A percentile compares a stretch with the other conserved stretches of the same genome.
Conservation (phyloP, 75 land plant species). For the Cryptomeria japonica region DNA sequence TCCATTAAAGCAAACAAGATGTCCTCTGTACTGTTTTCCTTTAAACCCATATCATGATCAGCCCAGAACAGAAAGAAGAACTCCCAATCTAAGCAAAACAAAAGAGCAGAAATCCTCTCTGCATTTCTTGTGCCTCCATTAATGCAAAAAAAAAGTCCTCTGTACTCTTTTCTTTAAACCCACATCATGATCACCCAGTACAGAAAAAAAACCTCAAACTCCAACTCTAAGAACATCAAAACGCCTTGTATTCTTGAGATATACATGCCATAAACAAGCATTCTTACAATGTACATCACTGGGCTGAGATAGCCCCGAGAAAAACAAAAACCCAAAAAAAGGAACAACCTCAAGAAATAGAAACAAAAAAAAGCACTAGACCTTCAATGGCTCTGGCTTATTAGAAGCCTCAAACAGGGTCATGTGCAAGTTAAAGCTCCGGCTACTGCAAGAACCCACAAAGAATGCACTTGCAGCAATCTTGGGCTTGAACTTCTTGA, state of each 20-base stretch:
- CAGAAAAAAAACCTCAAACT: too few species aligned
- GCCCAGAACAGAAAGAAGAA: too few species aligned
- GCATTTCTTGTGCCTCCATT: too few species aligned
- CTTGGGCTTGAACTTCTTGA: conserved; percentile 37
- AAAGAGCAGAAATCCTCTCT: too few species aligned
- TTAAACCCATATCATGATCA: too few species aligned
- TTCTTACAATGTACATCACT: background rate
- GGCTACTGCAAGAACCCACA: background rate
- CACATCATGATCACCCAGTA: too few species aligned
- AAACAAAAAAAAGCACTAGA: background rate
- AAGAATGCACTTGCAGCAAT: background rate
- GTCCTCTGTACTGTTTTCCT: too few species aligned
- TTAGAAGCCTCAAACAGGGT: background rate
- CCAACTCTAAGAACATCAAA: conserved; percentile 34
- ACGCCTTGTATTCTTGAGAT: background rate
- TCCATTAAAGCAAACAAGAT: too few species aligned
- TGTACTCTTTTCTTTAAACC: too few species aligned
- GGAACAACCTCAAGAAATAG: background rate
- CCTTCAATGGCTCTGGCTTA: background rate
- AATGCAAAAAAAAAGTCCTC: too few species aligned
- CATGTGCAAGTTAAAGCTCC: background rate
- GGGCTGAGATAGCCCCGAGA: background rate
- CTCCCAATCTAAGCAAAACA: conserved; percentile 37
- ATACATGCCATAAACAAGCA: background rate
- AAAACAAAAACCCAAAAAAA: background rate